Base-by-base conservation (phyloP, 805 yeast genomes). In the Saccharomycopsis microspora region DNA sequence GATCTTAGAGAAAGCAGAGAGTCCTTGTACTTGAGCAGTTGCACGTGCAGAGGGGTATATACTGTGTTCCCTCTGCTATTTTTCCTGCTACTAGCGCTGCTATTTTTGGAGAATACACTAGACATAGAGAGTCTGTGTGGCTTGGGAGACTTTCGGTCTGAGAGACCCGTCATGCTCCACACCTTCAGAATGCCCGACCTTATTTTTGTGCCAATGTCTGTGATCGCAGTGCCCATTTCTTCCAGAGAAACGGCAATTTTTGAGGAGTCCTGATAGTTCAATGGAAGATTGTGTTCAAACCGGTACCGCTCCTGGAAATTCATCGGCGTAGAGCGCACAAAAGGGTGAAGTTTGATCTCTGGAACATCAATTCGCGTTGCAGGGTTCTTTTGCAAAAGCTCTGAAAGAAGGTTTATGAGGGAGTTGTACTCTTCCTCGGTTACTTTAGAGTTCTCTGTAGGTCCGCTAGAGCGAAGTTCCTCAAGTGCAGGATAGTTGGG, bases 271-370 rank as follows among this genome's bases (percentile, higher is more conserved):
- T 41, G 7, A 3, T 7, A 8, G 8, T 8, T 9, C 36, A 34
- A 34, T 1, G 36, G 61, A 56, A 55, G 38, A 57, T 58, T 46
- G n/a, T 55, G 57, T 28, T 56, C 53, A 30, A 54, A 53, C 44
- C 56, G 56, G 9, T 44, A 37, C 19, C 45, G 39, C 29, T 58
- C 59, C 32, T 61, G 58, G 11, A 55, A 56, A 1, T 55, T 50
- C 5, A 64, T 54, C 52, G 76, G 59, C 42, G 69, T 75, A 57
- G 69, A 67, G 32, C 69, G 54, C 1, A 75, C 65, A 66, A 94
- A 88, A 1, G 86, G 84, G 63, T 90, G 96, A 5, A 63, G 62
- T 62, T 87, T 88, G 48, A 88, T 82, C 31, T 83, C 85, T 9
- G 67, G 62, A 37, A 90, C 80, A 11, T 80, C 80, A 27, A 82